Evolutionary conservation across 768 basidiomycete species (phyloP), one percentile per base, ranked within the genome.

Genomic region (Lactarius sanguifluus): DNA sequence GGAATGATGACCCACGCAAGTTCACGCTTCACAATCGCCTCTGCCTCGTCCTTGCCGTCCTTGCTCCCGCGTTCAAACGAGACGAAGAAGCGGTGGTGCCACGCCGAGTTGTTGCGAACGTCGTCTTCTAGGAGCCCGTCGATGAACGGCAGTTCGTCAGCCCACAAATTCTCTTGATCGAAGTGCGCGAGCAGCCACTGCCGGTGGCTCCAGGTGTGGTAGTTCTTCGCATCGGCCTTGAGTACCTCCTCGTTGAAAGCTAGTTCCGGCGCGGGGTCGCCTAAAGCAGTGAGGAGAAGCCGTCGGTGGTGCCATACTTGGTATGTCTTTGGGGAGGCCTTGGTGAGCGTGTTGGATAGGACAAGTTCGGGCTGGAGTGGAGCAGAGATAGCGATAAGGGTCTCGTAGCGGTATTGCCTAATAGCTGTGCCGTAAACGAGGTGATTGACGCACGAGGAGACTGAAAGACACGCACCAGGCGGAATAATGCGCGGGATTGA

Each of bases 171-270:
- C 41, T 84, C 81, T 64, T 87, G 82, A 71, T 88, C 86, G 80
- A 96, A 96, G 74, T 89, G 86, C 10, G 91, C 88, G 52, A 97
- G 85, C 15, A 95, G 76, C 94, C 95, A 98, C 76, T 99, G 96
- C 8, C 96, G 85, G 77, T 98, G 96, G 9, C 92, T 92, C 97
- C 97, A 99, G 0, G 97, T 98, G 76, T 98, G 96, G 76, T 99
- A 99, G 79, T 99, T 99, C 84, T 99, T 99, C 55, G 86, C 77
- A 74, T 99, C 97, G 25, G 77, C 82, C 9, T 83, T 78, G 36
- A 99, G 84, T 1, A 87, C 87, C 63, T 79, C 77, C 59, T 87
- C 83, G 74, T 94, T 88, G 76, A 97, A 98, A 41, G 75, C 81
- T 62, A 98, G 87, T 76, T 99, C 97, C 10, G 83, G 82, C 3